Percentiles rank a stretch among this genome's conserved stretches.
phyloP scores from a whole-genome alignment of 345 rosid genomes.

The Cardamine occulta region DNA sequence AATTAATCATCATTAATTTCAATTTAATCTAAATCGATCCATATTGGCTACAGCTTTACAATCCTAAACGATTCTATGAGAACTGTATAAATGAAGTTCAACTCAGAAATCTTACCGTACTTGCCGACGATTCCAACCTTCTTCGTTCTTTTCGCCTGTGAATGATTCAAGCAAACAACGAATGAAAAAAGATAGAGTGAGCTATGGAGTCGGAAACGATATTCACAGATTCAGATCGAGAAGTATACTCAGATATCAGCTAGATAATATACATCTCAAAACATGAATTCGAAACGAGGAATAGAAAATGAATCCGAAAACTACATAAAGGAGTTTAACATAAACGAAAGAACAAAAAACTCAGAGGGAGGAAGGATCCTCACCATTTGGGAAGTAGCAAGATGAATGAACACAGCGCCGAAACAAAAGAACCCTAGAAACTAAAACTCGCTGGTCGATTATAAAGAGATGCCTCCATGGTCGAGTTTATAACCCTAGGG shows the following conservation, averaged over 20 bases:
- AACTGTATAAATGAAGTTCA: background rate
- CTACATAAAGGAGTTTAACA: background rate
- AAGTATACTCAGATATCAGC: background rate
- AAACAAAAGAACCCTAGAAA: background rate
- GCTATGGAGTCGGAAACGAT: background rate
- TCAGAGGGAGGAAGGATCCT: background rate
- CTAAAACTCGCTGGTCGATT: background rate
- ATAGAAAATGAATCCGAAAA: background rate
- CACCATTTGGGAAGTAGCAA: background rate
- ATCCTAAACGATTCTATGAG: background rate
- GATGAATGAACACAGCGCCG: background rate
- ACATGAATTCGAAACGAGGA: background rate
- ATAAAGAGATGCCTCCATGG: background rate
- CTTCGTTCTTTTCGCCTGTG: slow-evolving; percentile 78
- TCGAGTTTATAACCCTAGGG: background rate
- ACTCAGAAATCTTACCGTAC: slow-evolving; percentile 51
- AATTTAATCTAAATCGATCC: background rate
- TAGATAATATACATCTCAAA: background rate
- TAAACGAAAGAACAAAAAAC: background rate
- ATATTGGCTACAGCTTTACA: background rate
- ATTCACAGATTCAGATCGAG: background rate
- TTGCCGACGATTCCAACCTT: slow-evolving; percentile 81
- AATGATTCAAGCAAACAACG: background rate
- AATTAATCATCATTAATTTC: background rate
- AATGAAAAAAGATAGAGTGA: background rate